Evolutionary conservation across 306 rosid species (phyloP).

Genomic region (Fragaria ananassa): DNA sequence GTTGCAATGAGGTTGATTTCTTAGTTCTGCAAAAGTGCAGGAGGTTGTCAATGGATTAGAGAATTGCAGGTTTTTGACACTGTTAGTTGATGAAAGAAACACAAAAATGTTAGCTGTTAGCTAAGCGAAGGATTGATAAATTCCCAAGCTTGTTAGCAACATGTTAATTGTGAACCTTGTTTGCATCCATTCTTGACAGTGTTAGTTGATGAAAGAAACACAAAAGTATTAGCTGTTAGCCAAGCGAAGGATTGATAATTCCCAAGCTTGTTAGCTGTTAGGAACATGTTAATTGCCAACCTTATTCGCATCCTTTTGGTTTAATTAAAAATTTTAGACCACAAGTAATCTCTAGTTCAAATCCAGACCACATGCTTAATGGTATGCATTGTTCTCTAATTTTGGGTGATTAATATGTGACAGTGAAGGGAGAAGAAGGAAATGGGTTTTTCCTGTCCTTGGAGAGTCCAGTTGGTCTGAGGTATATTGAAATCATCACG

Average conservation of each 20-base stretch:
- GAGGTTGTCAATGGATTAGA: neutral
- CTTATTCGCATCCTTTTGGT: neutral
- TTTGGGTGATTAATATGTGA: conserved; percentile 31
- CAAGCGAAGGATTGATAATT: neutral
- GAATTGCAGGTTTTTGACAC: neutral
- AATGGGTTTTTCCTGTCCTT: conserved; percentile 87
- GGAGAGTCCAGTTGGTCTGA: conserved; percentile 37
- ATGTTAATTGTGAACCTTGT: neutral
- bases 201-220: neutral
- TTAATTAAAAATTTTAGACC: neutral
- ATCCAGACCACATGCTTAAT: conserved; percentile 13
- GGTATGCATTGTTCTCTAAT: conserved; percentile 26
- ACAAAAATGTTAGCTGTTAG: neutral
- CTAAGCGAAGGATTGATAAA: neutral
- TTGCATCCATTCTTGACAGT: neutral
- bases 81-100: neutral
- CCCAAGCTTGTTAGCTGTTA: neutral
- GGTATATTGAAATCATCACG: conserved; percentile 42
- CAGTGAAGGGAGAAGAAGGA: conserved; percentile 97
- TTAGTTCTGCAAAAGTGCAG: neutral
- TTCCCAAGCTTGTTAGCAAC: neutral
- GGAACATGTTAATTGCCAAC: neutral
- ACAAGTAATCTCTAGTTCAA: conserved; percentile 14
- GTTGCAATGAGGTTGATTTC: neutral
- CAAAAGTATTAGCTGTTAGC: neutral